A percentile compares a stretch with the other conserved stretches of the same genome.
Evolutionary conservation across 1,139 yeast species (phyloP).

Genomic region (Pichia norvegensis): DNA sequence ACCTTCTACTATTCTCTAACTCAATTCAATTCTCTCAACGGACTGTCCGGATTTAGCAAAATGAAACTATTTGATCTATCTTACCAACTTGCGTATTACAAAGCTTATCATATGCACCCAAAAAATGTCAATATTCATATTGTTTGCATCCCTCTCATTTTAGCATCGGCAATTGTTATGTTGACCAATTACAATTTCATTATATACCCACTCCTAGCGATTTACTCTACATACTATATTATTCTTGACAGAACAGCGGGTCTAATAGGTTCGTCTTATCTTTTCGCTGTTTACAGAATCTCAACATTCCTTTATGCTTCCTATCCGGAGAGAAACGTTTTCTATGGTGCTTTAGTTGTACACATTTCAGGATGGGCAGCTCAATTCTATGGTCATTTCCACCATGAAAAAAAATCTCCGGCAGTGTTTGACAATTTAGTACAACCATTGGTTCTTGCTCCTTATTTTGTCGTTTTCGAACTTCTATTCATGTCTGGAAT

Average conservation of each 20-base stretch:
- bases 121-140: constrained; percentile 72
- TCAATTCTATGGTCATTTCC: constrained; percentile 88
- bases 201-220: constrained; percentile 29
- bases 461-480: constrained; percentile 81
- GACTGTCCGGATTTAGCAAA: neutral
- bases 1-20: neutral
- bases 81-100: constrained; percentile 71
- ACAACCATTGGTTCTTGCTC: constrained; percentile 86
- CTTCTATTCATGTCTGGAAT: constrained; percentile 60
- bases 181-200: constrained; percentile 29
- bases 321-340: constrained; percentile 1
- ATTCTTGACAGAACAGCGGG: constrained; percentile 40
- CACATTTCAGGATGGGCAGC: constrained; percentile 64
- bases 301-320: constrained; percentile 12
- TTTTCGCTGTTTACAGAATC: constrained; percentile 16
- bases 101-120: constrained; percentile 55
- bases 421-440: constrained; percentile 75
- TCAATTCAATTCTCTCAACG: neutral
- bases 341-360: constrained; percentile 30
- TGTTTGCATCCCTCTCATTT: constrained; percentile 70
- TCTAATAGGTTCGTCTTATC: constrained; percentile 32
- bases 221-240: constrained; percentile 38
- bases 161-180: constrained; percentile 46
- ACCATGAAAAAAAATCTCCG: constrained; percentile 76
- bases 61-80: constrained; percentile 40